Base-by-base conservation (phyloP, 2,329 filamentous ascomycete genomes). In the Xylariaceae sp. region DNA sequence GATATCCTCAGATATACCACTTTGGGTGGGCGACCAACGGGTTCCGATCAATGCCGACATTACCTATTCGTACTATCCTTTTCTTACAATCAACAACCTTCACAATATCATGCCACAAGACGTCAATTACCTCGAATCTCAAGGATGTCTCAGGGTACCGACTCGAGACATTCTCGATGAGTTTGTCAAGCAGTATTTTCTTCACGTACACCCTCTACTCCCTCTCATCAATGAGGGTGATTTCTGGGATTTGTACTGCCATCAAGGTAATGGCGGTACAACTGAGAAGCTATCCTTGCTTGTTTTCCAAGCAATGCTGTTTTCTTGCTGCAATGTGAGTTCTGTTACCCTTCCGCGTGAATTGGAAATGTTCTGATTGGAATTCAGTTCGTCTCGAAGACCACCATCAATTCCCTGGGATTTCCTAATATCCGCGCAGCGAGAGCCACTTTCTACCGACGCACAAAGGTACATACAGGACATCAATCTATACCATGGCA, bases 111-210 rank as follows among this genome's bases (percentile, higher is more conserved):
- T 73, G 45, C 69, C 71, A 1, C 73, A 77, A 56, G 76, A 79
- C 57, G 69, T 77, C 53, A 73, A 73, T 53, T 78, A 73, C 54
- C 66, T 79, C 34, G 70, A 73, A 45, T 66, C 71, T 1, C 75
- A 79, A 54, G 73, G 73, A 5, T 78, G 75, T 55, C 65, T 79
- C 2, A 69, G 70, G 16, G 63, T 80, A 6, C 77, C 76, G 0
- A 71, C 68, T 0, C 65, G 68, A 18, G 53, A 64, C 1, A 64
- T 75, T 1, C 63, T 78, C 0, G 72, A 78, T 47, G 74, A 77
- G 45, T 78, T 81, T 51, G 67, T 80, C 5, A 70, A 73, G 57
- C 72, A 76, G 45, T 77, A 75, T 55, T 77, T 76, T 50, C 61
- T 76, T 12, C 73, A 76, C 48, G 72, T 76, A n/a, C 75, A 77